These are phyloP conservation scores for Cytospora chrysosperma DNA, from an alignment of 2,329 filamentous ascomycete species.

Conservation along the genomic window DNA sequence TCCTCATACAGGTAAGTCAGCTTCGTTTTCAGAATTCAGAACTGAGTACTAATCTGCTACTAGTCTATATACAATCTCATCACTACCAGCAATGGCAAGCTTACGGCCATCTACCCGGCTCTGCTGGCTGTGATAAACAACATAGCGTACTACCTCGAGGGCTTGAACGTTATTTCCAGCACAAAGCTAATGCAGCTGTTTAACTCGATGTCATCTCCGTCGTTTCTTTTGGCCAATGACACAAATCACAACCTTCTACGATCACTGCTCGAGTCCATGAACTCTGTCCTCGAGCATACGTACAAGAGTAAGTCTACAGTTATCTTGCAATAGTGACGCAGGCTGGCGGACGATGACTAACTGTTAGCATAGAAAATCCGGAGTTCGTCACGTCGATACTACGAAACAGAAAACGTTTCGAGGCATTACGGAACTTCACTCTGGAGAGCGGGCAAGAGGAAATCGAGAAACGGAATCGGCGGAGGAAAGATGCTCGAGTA, in stretches of 20 bases:
- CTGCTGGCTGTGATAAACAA: conserved; percentile 92
- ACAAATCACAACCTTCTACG: conserved; percentile 80
- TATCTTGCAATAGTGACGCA: no score
- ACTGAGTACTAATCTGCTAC: conserved; percentile 29
- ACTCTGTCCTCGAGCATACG: conserved; percentile 86
- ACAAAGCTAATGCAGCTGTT: conserved; percentile 86
- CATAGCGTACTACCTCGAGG: conserved; percentile 79
- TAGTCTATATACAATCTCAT: conserved; percentile 91
- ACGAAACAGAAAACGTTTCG: conserved; percentile 78
- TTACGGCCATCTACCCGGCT: conserved; percentile 89
- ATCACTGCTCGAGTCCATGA: conserved; percentile 84
- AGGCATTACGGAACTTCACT: conserved; percentile 82
- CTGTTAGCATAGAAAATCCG: conserved; percentile 63
- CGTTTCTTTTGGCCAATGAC: conserved; percentile 89
- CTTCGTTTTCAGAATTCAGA: conserved; percentile 25
- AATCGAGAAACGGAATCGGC: conserved; percentile 74
- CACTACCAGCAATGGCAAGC: conserved; percentile 83
- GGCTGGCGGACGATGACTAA: conserved; percentile 28
- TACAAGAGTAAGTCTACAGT: conserved; percentile 64
- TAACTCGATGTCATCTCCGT: conserved; percentile 87
- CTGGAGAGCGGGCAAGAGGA: conserved; percentile 90
- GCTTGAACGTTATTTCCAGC: conserved; percentile 71
- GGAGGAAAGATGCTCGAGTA: conserved; percentile 61
- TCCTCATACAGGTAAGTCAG: conserved; percentile 76
- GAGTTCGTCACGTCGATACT: conserved; percentile 78